These are phyloP conservation scores for Chamaecrista fasciculata DNA, from an alignment of 306 rosid genomes.

Conservation along the genomic window DNA sequence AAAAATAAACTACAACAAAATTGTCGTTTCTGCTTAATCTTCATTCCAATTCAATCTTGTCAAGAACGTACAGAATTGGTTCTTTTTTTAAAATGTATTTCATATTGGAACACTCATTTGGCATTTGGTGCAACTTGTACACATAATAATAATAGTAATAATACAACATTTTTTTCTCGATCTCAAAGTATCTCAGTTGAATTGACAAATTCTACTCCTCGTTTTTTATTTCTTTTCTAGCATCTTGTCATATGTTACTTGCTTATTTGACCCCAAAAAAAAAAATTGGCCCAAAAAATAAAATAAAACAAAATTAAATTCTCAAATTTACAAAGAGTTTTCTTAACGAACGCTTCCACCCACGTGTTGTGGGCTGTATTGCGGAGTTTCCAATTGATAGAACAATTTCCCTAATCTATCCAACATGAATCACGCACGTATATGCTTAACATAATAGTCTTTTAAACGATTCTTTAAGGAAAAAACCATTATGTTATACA, in stretches of 20 bases:
- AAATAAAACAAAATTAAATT: too few relatives aligned
- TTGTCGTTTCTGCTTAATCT: too few relatives aligned
- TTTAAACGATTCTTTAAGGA: not conserved
- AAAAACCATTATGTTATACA: not conserved
- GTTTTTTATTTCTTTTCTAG: not conserved
- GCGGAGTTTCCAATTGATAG: slow-evolving; percentile 4
- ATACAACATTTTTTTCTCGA: not conserved
- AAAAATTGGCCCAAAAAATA: too few relatives aligned
- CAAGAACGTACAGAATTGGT: not conserved
- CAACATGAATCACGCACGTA: not conserved
- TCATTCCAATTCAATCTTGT: not conserved
- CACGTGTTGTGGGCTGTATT: not conserved
- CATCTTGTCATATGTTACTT: slow-evolving; percentile 9
- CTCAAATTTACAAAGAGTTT: not conserved
- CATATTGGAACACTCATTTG: not conserved
- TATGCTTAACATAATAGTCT: not conserved
- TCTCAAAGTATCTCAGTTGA: not conserved
- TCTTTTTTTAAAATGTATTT: not conserved
- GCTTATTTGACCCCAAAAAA: not conserved
- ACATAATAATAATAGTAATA: too few relatives aligned
- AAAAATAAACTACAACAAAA: too few relatives aligned
- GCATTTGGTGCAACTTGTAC: not conserved
- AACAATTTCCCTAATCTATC: slow-evolving; percentile 1
- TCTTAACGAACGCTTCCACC: not conserved
- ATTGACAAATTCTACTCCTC: not conserved